A percentile compares a stretch with the other conserved stretches of the same genome.
These are phyloP conservation scores for Diutina catenulata DNA, from an alignment of 1,139 yeast genomes.

Conservation along the genomic window DNA sequence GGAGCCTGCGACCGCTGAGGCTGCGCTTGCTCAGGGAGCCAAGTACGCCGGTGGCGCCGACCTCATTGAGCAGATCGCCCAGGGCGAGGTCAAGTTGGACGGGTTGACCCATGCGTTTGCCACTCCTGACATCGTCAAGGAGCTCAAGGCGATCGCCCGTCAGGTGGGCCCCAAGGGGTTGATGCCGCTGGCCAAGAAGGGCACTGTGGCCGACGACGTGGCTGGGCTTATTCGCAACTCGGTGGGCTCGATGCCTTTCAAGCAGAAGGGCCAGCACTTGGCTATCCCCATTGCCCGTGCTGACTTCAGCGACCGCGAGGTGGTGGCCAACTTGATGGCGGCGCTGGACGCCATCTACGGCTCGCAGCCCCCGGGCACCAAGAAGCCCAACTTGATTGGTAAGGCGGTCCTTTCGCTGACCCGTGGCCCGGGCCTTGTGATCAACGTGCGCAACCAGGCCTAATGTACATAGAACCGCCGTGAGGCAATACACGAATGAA, in stretches of 20 bases:
- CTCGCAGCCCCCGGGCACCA: constrained; percentile 46
- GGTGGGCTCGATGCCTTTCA: constrained; percentile 60
- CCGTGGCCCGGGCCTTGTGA: constrained; percentile 70
- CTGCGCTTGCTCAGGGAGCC: constrained; percentile 50
- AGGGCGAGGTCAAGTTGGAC: constrained; percentile 42
- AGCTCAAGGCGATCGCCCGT: constrained; percentile 58
- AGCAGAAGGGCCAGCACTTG: constrained; percentile 52
- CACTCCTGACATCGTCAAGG: constrained; percentile 63
- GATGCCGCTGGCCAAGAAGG: constrained; percentile 79
- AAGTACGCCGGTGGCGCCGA: constrained; percentile 49
- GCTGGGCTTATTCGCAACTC: constrained; percentile 37
- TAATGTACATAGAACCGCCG: constrained; percentile 9
- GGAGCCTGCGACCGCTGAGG: constrained; percentile 37
- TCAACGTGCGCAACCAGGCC: constrained; percentile 25
- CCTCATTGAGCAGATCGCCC: constrained; percentile 48
- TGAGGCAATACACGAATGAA: too few relatives aligned
- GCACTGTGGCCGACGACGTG: constrained; percentile 71
- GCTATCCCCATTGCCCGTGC: constrained; percentile 71
- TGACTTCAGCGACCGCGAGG: constrained; percentile 65
- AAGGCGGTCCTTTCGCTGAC: constrained; percentile 61
- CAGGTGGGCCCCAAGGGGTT: constrained; percentile 80
- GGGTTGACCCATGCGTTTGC: constrained; percentile 73
- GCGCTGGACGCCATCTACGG: constrained; percentile 55
- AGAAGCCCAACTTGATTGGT: constrained; percentile 62
- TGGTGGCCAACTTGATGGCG: constrained; percentile 59